These are phyloP conservation scores for Blastobotrys petasosporus DNA, from an alignment of 1,139 yeast genomes.

Conservation along the genomic window DNA sequence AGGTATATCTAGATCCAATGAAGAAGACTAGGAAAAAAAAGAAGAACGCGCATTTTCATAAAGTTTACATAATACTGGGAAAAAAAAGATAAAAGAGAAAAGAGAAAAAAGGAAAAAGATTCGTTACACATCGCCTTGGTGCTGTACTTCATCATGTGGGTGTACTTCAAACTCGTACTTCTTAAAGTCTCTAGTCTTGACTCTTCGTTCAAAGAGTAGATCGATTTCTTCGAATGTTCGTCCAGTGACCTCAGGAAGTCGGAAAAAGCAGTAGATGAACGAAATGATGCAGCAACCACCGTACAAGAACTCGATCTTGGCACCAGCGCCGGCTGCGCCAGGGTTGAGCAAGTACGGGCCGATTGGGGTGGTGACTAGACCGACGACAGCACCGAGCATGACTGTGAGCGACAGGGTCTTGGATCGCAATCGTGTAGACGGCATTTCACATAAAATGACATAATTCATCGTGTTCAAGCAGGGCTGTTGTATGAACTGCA, in stretches of 20 bases:
- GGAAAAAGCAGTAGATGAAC: slow-evolving; percentile 41
- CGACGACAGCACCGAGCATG: slow-evolving; percentile 38
- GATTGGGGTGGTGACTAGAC: slow-evolving; percentile 38
- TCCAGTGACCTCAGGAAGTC: slow-evolving; percentile 53
- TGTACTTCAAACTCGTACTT: no score
- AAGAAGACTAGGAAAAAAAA: no score
- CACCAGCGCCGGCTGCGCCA: slow-evolving; percentile 50
- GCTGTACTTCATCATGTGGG: no score
- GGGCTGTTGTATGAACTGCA: no score
- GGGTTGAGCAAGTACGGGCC: slow-evolving; percentile 56
- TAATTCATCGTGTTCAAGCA: no score
- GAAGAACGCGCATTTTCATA: no score
- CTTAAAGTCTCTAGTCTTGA: slow-evolving; percentile 43
- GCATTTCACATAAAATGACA: slow-evolving; percentile 38
- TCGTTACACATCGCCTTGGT: no score
- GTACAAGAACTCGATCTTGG: slow-evolving; percentile 54
- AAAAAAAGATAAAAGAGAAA: no score
- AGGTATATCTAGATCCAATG: no score
- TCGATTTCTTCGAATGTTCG: slow-evolving; percentile 58
- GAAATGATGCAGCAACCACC: slow-evolving; percentile 40
- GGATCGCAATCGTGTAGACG: slow-evolving; percentile 48
- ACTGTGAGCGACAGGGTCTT: slow-evolving; percentile 52
- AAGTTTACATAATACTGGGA: no score
- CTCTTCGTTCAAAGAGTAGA: slow-evolving; percentile 28
- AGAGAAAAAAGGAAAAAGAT: no score